Base-by-base conservation (phyloP, 306 rosid genomes). In the Mucuna pruriens region DNA sequence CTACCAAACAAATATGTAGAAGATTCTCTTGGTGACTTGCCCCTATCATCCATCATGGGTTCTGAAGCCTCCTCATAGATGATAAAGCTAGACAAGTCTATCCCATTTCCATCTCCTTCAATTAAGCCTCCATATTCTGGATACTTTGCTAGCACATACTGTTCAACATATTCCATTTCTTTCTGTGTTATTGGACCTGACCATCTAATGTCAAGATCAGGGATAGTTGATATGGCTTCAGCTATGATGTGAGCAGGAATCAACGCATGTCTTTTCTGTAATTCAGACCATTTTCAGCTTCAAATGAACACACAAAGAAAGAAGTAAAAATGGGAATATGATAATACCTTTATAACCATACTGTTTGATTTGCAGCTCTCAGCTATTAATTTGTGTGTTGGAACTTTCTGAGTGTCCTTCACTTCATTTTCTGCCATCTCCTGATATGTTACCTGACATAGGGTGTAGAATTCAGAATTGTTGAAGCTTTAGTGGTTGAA, bases 171-270 rank as follows among this genome's bases (percentile, higher is more conserved):
- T 69, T 86, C 88, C 87, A 78, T 94, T 85, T 94, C 98, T 51
- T 87, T 90, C 64, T 88, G 94, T 23, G 98, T 94, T 75, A 92
- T 92, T 13, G 97, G 98, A 57, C 94, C 98, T 19, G 98, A 94
- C 93, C 96, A 94, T 88, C 94, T 90, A 7, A 94, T 77, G 71
- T 91, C 98, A 60, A 94, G 88, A 44, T 91, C 94, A 2, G 76
- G 88, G 60, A 92, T 87, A 2, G 86, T 87, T 74, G 97, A 92
- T 52, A 92, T 90, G 57, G 93, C 94, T 88, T 92, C 94, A 17
- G 94, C 97, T 74, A 90, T 84, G 83, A 92, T 86, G 84, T 92
- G 90, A 68, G 97, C 80, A 13, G 97, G 97, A 60, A 92, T 86
- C 83, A 92, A 68, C 26, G 70, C 76, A 20, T 85, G 86, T 7